phyloP scores from a whole-genome alignment of 331 rosid genomes.

The Malus hybrid region DNA sequence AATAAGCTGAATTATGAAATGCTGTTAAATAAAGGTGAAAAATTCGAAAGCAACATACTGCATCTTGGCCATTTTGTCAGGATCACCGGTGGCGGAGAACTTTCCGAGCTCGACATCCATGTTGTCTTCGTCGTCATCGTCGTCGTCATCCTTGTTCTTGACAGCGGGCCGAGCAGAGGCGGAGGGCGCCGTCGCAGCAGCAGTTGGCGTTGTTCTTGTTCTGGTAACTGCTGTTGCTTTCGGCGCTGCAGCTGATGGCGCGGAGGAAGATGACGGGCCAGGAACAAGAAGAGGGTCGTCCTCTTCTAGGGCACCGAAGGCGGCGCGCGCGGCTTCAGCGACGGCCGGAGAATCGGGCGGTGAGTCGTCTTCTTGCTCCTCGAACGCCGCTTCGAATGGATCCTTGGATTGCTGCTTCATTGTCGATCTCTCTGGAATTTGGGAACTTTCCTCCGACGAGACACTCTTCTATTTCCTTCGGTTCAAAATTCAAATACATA shows the following conservation, averaged over 20 bases:
- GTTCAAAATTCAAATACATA: too few species aligned
- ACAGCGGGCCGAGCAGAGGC: slow-evolving; percentile 7
- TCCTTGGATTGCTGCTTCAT: slow-evolving; percentile 47
- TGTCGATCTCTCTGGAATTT: not conserved
- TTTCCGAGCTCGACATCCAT: slow-evolving; percentile 42
- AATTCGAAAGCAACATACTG: slow-evolving; percentile 19
- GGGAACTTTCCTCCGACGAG: not conserved
- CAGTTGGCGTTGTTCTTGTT: not conserved
- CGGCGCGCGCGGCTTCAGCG: slow-evolving; percentile 1
- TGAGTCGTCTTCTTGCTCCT: slow-evolving; percentile 33
- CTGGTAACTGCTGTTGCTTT: not conserved
- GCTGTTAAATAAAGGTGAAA: not conserved
- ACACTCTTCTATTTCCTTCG: not conserved
- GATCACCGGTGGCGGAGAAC: slow-evolving; percentile 32
- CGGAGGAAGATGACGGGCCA: not conserved
- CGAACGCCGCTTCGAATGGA: slow-evolving; percentile 56
- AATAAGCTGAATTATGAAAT: too few species aligned
- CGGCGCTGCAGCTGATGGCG: not conserved
- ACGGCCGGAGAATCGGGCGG: slow-evolving; percentile 23
- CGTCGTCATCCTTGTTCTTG: slow-evolving; percentile 36
- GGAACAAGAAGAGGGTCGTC: slow-evolving; percentile 11
- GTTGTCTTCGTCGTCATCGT: slow-evolving; percentile 52
- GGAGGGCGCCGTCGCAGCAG: not conserved
- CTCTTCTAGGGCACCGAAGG: slow-evolving; percentile 10
- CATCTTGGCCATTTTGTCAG: slow-evolving; percentile 43